Percentiles rank a stretch among this genome's conserved stretches.
Conservation (phyloP, 1,139 yeast genomes). For the Suhomyces yuchorum region DNA sequence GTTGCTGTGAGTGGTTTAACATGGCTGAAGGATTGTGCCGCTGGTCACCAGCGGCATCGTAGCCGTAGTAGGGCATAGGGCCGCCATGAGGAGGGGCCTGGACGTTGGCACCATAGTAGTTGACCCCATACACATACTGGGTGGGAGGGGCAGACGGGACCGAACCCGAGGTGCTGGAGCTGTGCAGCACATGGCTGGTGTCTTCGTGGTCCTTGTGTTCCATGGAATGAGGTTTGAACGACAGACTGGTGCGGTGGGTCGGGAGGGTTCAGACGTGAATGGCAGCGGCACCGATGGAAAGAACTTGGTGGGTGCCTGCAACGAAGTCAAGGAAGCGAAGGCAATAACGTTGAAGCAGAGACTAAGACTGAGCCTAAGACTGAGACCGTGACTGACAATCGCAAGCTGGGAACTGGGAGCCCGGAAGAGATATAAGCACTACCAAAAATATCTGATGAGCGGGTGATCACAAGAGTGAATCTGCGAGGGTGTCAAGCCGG, state of each 20-base stretch:
- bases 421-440: background rate
- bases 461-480: too few species aligned
- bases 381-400: too few species aligned
- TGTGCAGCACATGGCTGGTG: conserved; percentile 4
- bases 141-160: background rate
- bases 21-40: background rate
- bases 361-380: too few species aligned
- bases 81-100: background rate
- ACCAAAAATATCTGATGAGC: too few species aligned
- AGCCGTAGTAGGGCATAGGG: conserved; percentile 5
- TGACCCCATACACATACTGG: conserved; percentile 9
- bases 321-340: too few species aligned
- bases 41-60: background rate
- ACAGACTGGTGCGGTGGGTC: background rate
- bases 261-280: background rate
- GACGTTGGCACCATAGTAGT: conserved; percentile 6
- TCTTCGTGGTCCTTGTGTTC: conserved; percentile 4
- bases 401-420: background rate
- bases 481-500: too few species aligned
- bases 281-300: background rate
- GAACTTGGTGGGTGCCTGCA: too few species aligned
- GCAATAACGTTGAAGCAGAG: too few species aligned
- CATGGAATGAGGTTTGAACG: background rate
- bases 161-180: conserved; percentile 4
- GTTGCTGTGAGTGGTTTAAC: background rate